Evolutionary conservation across 805 yeast species (phyloP).

Genomic region (Zygotorulaspora florentina): DNA sequence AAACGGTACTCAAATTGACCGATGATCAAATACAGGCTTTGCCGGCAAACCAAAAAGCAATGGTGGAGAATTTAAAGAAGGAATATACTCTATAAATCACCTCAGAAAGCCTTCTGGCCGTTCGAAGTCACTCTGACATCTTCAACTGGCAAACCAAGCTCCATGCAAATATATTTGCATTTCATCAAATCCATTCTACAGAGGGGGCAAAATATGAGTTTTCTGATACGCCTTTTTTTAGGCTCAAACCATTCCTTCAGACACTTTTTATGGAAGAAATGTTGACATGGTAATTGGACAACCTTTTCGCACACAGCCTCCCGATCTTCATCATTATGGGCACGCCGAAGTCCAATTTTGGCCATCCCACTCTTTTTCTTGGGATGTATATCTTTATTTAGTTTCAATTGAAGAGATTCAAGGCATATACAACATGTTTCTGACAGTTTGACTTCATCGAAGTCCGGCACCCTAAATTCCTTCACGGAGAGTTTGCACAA

Average conservation of each 20-base stretch:
- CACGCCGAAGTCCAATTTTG: background rate
- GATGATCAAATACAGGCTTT: slow-evolving; percentile 41
- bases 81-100: slow-evolving; percentile 45
- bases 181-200: slow-evolving; percentile 7
- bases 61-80: slow-evolving; percentile 52
- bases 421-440: slow-evolving; percentile 7
- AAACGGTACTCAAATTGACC: slow-evolving; percentile 45
- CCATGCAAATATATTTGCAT: slow-evolving; percentile 2
- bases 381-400: background rate
- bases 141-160: slow-evolving; percentile 3
- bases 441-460: background rate
- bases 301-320: background rate
- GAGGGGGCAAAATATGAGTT: slow-evolving; percentile 3
- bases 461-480: background rate
- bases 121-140: background rate
- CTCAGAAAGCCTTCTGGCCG: background rate
- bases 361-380: background rate
- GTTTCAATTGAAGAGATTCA: slow-evolving; percentile 1
- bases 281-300: slow-evolving; percentile 5
- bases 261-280: slow-evolving; percentile 5
- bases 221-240: background rate
- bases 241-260: slow-evolving; percentile 5
- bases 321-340: background rate
- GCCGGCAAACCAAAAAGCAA: slow-evolving; percentile 45
- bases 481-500: background rate